Conservation (phyloP, 2,329 filamentous ascomycete species). For the Talaromyces pinophilus region DNA sequence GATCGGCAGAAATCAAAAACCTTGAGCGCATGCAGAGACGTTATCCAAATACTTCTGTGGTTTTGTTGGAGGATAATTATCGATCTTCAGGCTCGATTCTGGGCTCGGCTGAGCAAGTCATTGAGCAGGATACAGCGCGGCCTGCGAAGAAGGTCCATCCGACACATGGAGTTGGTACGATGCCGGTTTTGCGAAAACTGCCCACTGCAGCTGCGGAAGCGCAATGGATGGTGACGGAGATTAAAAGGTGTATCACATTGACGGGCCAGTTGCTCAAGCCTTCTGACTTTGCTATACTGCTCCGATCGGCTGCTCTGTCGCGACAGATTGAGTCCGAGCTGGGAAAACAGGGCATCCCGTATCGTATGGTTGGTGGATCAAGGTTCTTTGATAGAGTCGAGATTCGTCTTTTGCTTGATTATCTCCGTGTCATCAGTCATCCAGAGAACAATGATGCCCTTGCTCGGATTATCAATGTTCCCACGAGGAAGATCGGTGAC, state of each 20-base stretch:
- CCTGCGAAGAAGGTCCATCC: constrained; percentile 79
- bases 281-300: constrained; percentile 79
- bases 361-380: constrained; percentile 87
- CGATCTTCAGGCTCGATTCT: constrained; percentile 86
- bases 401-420: constrained; percentile 84
- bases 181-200: constrained; percentile 77
- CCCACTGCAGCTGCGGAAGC: constrained; percentile 72
- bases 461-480: constrained; percentile 79
- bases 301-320: constrained; percentile 82
- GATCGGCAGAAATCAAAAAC: constrained; percentile 89
- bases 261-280: constrained; percentile 71
- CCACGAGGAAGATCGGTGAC: constrained; percentile 78
- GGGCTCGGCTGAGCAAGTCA: constrained; percentile 75
- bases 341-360: constrained; percentile 77
- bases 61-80: constrained; percentile 92
- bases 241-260: constrained; percentile 68
- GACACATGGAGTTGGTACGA: constrained; percentile 75
- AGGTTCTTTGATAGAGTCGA: constrained; percentile 92
- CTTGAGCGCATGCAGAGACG: constrained; percentile 73
- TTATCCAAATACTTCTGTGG: constrained; percentile 75
- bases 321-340: constrained; percentile 82
- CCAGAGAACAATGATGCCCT: constrained; percentile 86
- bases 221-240: constrained; percentile 84
- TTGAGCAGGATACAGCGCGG: constrained; percentile 81
- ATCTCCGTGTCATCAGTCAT: constrained; percentile 80